phyloP scores from a whole-genome alignment of 2,329 filamentous ascomycete genomes.

The Xylariaceae sp. region DNA sequence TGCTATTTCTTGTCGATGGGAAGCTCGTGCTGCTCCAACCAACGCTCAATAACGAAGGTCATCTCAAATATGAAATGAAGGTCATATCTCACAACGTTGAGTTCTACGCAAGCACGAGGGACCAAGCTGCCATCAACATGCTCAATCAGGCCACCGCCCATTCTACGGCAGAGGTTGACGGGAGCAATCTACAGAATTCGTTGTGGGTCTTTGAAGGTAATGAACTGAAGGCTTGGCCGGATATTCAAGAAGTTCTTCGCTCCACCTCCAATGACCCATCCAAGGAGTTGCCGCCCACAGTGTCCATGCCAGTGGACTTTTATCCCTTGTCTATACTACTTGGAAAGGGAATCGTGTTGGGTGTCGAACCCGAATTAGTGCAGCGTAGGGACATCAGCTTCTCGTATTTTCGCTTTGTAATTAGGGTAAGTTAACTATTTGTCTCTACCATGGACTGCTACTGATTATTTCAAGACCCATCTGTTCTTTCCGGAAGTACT shows the following conservation, averaged over 20 bases:
- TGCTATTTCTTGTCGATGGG: slow-evolving; percentile 94
- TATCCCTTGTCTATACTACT: slow-evolving; percentile 85
- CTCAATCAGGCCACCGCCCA: slow-evolving; percentile 16
- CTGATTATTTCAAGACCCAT: slow-evolving; percentile 61
- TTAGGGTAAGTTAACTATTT: slow-evolving; percentile 60
- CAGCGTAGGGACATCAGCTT: slow-evolving; percentile 89
- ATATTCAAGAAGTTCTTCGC: slow-evolving; percentile 77
- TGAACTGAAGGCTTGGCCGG: slow-evolving; percentile 82
- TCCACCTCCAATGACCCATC: slow-evolving; percentile 61
- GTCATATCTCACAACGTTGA: slow-evolving; percentile 95
- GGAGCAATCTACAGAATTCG: slow-evolving; percentile 68
- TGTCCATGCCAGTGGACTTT: slow-evolving; percentile 85
- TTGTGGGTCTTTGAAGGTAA: slow-evolving; percentile 92
- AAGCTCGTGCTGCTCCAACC: slow-evolving; percentile 92
- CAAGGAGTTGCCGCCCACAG: slow-evolving; percentile 67
- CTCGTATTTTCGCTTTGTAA: slow-evolving; percentile 82
- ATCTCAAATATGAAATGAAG: slow-evolving; percentile 97
- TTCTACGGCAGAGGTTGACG: slow-evolving; percentile 30
- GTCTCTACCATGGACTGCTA: not conserved
- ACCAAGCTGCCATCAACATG: slow-evolving; percentile 56
- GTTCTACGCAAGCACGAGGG: slow-evolving; percentile 88
- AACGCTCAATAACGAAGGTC: slow-evolving; percentile 73
- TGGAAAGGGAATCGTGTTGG: slow-evolving; percentile 85
- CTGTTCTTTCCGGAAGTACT: slow-evolving; percentile 88
- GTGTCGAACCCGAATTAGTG: slow-evolving; percentile 88